Base-by-base conservation (phyloP, 2,329 filamentous ascomycete genomes). In the Pseudogymnoascus sp. region DNA sequence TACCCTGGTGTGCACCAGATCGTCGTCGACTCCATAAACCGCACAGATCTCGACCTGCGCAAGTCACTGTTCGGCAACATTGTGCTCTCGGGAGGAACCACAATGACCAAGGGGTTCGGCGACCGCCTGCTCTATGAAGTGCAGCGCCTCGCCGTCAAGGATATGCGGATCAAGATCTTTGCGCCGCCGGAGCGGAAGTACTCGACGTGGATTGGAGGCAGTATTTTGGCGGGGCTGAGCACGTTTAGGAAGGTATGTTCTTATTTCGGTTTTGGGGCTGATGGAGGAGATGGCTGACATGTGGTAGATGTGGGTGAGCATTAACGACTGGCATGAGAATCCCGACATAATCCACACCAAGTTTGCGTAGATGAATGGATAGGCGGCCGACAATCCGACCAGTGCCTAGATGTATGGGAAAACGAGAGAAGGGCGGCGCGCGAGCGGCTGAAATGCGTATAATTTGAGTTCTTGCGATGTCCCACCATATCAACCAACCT, bases 321-420 rank as follows among this genome's bases (percentile, higher is more conserved):
- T 96, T 74, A 95, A 97, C 74, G 95, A 99, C 81, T 99, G 95
- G 95, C 95, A 99, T 76, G 95, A 99, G 83, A 96, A 99, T 75
- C 95, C 95, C 17, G 93, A 99, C 74, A 95, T 99, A 72, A 97
- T 99, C 74, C 93, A 97, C 78, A 95, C 91, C 73, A 97, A 96
- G 78, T 96, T 97, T 77, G 93, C 91, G 72, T 97, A 65, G 66
- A 59, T 53, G 26, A 21, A 40, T 60, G 9, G 46, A 53, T 53
- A n/a, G 26, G n/a, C 26, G 9, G n/a, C 26, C 9, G n/a, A 31
- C 29, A 2, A 13, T 19, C 26, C 46, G 7, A 11, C 10, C 26
- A 19, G 26, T 13, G 3, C 17, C 26, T 53, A 53, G 15, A 13
- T 29, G 15, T 53, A 31, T n/a, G 23, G 46, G 46, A 31, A 17